Conservation (phyloP, 2,329 filamentous ascomycete genomes). For the Sporothrix curviconia region DNA sequence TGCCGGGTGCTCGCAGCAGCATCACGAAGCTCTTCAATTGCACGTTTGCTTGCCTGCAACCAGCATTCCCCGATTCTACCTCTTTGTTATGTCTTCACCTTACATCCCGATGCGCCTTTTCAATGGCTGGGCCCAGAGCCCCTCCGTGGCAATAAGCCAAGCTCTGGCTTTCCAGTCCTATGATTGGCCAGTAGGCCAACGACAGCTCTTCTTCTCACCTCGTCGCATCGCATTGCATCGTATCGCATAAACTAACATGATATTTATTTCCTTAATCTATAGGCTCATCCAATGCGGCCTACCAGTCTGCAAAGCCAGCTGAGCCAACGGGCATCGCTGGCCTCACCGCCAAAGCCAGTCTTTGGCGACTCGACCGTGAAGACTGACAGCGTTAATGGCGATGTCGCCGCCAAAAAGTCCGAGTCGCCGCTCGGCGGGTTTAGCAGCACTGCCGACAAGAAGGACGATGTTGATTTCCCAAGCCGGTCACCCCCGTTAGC, state of each 20-base stretch:
- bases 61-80: too few species aligned
- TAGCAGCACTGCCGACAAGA: background rate
- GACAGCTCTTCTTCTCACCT: background rate
- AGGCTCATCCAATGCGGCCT: background rate
- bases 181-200: background rate
- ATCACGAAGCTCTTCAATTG: too few species aligned
- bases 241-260: background rate
- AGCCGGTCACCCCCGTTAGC: slow-evolving; percentile 11
- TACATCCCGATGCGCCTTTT: too few species aligned
- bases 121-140: background rate
- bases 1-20: background rate
- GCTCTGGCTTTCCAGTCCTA: background rate
- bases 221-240: background rate
- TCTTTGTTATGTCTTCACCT: too few species aligned
- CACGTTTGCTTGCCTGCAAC: too few species aligned
- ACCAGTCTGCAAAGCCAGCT: background rate
- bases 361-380: too few species aligned
- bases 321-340: background rate
- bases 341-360: background rate
- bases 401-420: background rate
- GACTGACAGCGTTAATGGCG: background rate
- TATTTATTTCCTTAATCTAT: background rate
- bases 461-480: background rate
- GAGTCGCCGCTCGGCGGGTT: background rate
- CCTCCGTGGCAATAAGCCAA: slow-evolving; percentile 2